Evolutionary conservation across 2,329 filamentous ascomycete genomes (phyloP).

Genomic region (Ramularia endophylla): DNA sequence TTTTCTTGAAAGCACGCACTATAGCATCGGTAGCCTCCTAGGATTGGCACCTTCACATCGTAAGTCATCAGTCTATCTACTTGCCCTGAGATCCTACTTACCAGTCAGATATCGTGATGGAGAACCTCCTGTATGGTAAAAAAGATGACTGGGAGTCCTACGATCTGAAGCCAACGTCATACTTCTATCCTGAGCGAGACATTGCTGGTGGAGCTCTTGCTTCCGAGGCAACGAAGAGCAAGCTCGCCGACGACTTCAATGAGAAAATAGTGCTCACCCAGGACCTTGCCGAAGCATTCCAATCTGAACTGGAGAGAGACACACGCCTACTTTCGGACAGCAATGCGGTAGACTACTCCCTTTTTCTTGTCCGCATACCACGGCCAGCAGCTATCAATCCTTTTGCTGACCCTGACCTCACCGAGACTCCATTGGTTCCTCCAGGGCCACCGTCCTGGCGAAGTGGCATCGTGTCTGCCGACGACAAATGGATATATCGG

Average conservation of each 20-base stretch:
- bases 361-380: conserved; percentile 61
- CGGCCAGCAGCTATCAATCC: conserved; percentile 9
- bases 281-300: conserved; percentile 52
- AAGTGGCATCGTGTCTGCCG: conserved; percentile 53
- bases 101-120: conserved; percentile 25
- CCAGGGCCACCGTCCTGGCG: conserved; percentile 47
- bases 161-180: conserved; percentile 67
- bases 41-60: conserved; percentile 62
- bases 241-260: conserved; percentile 61
- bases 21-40: conserved; percentile 54
- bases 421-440: conserved; percentile 25
- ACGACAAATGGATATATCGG: conserved; percentile 62
- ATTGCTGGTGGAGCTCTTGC: conserved; percentile 59
- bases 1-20: conserved; percentile 53
- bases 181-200: conserved; percentile 71
- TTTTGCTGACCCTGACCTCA: conserved; percentile 4
- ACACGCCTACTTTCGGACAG: conserved; percentile 56
- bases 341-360: conserved; percentile 69
- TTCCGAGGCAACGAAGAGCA: conserved; percentile 58
- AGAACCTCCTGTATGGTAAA: conserved; percentile 63
- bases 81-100: too few species aligned
- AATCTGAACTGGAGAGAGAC: conserved; percentile 53
- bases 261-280: conserved; percentile 57
- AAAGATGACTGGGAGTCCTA: conserved; percentile 61
- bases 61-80: too few species aligned